Conservation (phyloP, 192 early-diverging fungal species). For the Coemansia sp. region DNA sequence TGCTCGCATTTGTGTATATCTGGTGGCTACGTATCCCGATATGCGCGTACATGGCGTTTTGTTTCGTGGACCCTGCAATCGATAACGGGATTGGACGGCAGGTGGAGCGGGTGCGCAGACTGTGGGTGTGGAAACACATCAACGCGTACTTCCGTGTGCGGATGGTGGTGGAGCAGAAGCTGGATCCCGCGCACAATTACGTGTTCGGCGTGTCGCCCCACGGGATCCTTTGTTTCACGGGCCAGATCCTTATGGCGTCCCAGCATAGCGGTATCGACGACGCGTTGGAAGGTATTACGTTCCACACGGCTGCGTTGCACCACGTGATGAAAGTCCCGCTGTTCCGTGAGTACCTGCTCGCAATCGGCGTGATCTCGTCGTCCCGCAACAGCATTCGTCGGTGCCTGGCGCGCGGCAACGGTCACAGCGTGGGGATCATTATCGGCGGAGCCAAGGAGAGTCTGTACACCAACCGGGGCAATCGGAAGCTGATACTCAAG, state of each 20-base stretch:
- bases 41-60: constrained; percentile 37
- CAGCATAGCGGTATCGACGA: constrained; percentile 73
- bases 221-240: constrained; percentile 84
- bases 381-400: constrained; percentile 73
- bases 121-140: constrained; percentile 74
- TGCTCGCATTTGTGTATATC: constrained; percentile 25
- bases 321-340: constrained; percentile 84
- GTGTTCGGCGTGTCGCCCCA: constrained; percentile 91
- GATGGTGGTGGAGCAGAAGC: constrained; percentile 75
- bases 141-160: constrained; percentile 79
- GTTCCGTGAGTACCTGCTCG: constrained; percentile 80
- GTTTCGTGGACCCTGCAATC: constrained; percentile 46
- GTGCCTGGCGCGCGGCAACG: constrained; percentile 72
- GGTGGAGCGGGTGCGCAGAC: constrained; percentile 56
- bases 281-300: constrained; percentile 71
- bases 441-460: constrained; percentile 91
- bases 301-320: constrained; percentile 62
- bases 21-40: constrained; percentile 38
- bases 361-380: constrained; percentile 75
- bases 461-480: constrained; percentile 67
- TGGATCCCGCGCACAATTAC: constrained; percentile 86
- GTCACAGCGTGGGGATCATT: constrained; percentile 83
- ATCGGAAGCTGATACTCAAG: constrained; percentile 67
- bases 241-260: constrained; percentile 80
- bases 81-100: constrained; percentile 59